phyloP scores from a whole-genome alignment of 306 rosid genomes.

The Mimosa bimucronata region DNA sequence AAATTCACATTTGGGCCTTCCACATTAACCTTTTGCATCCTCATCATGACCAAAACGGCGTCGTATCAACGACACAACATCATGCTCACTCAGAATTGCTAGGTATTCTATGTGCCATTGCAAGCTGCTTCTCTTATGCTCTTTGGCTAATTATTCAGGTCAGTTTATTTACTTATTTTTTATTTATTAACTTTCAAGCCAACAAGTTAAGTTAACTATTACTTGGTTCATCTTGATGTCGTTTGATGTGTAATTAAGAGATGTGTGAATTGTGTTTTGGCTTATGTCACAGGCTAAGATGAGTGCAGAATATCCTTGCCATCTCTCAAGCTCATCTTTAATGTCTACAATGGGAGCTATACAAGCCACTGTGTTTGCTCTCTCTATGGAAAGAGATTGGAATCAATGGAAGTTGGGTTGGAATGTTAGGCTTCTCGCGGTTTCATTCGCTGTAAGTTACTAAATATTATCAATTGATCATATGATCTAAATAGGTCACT shows the following conservation, averaged over 20 bases:
- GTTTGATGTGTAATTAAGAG: background rate
- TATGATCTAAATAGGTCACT: too few species aligned
- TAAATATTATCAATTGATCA: background rate
- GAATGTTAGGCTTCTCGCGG: background rate
- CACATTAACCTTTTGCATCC: slow-evolving; percentile 40
- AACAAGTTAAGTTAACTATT: background rate
- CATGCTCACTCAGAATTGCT: slow-evolving; percentile 1
- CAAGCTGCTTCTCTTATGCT: slow-evolving; percentile 35
- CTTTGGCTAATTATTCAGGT: slow-evolving; percentile 56
- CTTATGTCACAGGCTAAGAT: slow-evolving; percentile 43
- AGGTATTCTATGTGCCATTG: slow-evolving; percentile 36
- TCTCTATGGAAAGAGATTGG: slow-evolving; percentile 29
- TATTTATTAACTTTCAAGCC: background rate
- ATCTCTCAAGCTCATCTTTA: slow-evolving; percentile 43
- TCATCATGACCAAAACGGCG: slow-evolving; percentile 21
- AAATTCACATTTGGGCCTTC: slow-evolving; percentile 42
- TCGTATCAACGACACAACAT: background rate
- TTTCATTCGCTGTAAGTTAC: background rate
- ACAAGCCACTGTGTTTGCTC: slow-evolving; percentile 32
- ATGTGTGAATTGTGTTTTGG: background rate
- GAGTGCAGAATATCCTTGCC: slow-evolving; percentile 43
- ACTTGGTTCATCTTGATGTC: background rate
- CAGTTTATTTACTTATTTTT: background rate
- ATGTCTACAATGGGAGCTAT: slow-evolving; percentile 39
- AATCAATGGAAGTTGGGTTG: slow-evolving; percentile 1